phyloP scores from a whole-genome alignment of 768 basidiomycete genomes.

The Coprinopsis strossmayeri region DNA sequence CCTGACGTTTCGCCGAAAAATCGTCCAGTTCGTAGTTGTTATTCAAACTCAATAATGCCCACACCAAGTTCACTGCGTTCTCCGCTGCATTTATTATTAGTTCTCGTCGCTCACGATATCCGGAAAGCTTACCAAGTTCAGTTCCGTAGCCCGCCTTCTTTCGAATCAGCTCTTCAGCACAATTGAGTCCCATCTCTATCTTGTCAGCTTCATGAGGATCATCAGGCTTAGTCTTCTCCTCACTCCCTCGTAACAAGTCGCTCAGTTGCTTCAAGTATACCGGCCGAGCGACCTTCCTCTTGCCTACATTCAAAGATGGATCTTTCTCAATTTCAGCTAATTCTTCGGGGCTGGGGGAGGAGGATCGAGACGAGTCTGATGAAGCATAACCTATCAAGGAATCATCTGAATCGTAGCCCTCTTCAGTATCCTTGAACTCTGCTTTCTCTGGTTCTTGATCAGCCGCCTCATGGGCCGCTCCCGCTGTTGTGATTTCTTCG shows the following conservation, averaged over 20 bases:
- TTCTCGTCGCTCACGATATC: not conserved
- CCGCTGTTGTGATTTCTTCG: conserved; percentile 11
- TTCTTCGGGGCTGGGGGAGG: conserved; percentile 77
- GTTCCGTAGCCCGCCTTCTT: conserved; percentile 80
- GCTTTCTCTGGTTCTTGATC: conserved; percentile 10
- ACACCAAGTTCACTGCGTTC: conserved; percentile 78
- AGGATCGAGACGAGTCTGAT: conserved; percentile 53
- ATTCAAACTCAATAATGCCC: conserved; percentile 66
- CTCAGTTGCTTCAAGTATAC: conserved; percentile 88
- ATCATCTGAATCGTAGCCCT: conserved; percentile 71
- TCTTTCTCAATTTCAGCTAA: conserved; percentile 82
- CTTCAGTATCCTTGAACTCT: conserved; percentile 16
- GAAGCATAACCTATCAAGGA: conserved; percentile 81
- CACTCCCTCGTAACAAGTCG: conserved; percentile 61
- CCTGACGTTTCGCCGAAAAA: conserved; percentile 74
- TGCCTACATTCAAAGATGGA: conserved; percentile 68
- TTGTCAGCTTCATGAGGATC: conserved; percentile 65
- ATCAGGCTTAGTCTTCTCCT: conserved; percentile 42
- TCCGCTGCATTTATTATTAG: conserved; percentile 54
- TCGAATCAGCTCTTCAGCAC: conserved; percentile 79
- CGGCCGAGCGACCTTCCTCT: conserved; percentile 68
- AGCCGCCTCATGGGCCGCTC: conserved; percentile 4
- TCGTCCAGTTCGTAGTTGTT: conserved; percentile 80
- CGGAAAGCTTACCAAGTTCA: conserved; percentile 76
- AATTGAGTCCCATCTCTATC: conserved; percentile 72